Conservation (phyloP, 345 rosid species). For the Pugionium dolabratum region DNA sequence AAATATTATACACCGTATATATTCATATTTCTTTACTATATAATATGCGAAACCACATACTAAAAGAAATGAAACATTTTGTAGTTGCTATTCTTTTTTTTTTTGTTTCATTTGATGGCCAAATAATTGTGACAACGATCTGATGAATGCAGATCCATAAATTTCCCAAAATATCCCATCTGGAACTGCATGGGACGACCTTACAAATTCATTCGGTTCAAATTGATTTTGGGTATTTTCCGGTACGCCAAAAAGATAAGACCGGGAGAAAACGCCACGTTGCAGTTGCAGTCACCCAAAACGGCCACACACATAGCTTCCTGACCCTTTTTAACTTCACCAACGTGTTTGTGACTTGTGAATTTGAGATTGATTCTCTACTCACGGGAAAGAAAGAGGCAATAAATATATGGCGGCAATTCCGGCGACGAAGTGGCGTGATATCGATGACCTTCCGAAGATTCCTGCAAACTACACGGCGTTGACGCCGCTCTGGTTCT, state of each 20-base stretch:
- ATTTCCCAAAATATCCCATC: no score
- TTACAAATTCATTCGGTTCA: slow-evolving; percentile 25
- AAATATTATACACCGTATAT: no score
- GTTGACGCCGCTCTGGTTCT: slow-evolving; percentile 82
- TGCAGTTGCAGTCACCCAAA: slow-evolving; percentile 22
- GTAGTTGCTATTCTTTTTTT: no score
- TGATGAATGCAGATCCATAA: no score
- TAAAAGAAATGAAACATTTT: no score
- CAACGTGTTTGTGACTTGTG: slow-evolving; percentile 31
- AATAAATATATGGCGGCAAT: slow-evolving; percentile 11
- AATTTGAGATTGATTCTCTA: no score
- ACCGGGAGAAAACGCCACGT: slow-evolving; percentile 22
- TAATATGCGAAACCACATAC: no score
- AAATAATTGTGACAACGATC: slow-evolving; percentile 10
- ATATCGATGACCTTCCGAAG: slow-evolving; percentile 83
- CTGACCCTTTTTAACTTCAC: slow-evolving; percentile 23
- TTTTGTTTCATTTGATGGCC: slow-evolving; percentile 5
- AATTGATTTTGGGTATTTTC: slow-evolving; percentile 9
- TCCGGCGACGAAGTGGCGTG: slow-evolving; percentile 46
- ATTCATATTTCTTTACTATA: no score
- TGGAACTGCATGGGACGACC: no score
- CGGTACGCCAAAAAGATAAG: slow-evolving; percentile 21
- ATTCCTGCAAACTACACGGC: slow-evolving; percentile 81
- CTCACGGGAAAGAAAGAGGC: no score
- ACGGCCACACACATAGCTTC: slow-evolving; percentile 2